Base-by-base conservation (phyloP, 2,329 filamentous ascomycete species). In the Aspergillus carbonarius region DNA sequence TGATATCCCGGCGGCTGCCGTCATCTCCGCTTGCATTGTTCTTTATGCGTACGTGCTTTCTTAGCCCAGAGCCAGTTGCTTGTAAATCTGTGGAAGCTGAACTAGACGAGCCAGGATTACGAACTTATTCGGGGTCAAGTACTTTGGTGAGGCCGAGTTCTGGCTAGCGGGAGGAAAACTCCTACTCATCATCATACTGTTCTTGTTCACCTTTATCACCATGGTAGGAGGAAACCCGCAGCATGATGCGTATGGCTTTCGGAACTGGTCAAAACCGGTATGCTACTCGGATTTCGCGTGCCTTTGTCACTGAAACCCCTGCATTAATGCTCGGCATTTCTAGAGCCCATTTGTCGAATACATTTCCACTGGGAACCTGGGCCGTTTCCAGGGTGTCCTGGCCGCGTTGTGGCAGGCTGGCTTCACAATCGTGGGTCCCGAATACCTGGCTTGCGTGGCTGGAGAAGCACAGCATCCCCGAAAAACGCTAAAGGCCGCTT, bases 141-240 rank as follows among this genome's bases (percentile, higher is more conserved):
- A 51, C n/a, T 63, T 57, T 40, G 61, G 61, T 2, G 61, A 63
- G 34, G 50, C 61, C 30, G 59, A 63, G 30, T 63, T 61, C 47
- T 63, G 61, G 61, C 59, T 63, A 27, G 52, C 61, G 7, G 54
- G 57, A 13, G 59, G 61, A 3, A 90, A 90, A 70, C 82, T 90
- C 1, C 63, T 91, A 2, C 79, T 91, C 47, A 87, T 89, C 57
- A 72, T 90, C 27, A 85, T 83, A 1, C 79, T 91, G 27, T 81
- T 91, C 64, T 64, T 84, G 60, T 91, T 89, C 76, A 92, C 90
- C 8, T 90, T 93, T 66, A 80, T 93, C 61, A 85, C 87, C 60
- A 92, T 92, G 86, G 78, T 92, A 1, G 90, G 90, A 7, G 90
- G 88, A 3, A 92, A 92, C 65, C 90, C 90, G 0, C 70, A 84